Percentiles rank a stretch among this genome's conserved stretches.
Conservation (phyloP, 2,329 filamentous ascomycete species). For the Penicillium sp. region DNA sequence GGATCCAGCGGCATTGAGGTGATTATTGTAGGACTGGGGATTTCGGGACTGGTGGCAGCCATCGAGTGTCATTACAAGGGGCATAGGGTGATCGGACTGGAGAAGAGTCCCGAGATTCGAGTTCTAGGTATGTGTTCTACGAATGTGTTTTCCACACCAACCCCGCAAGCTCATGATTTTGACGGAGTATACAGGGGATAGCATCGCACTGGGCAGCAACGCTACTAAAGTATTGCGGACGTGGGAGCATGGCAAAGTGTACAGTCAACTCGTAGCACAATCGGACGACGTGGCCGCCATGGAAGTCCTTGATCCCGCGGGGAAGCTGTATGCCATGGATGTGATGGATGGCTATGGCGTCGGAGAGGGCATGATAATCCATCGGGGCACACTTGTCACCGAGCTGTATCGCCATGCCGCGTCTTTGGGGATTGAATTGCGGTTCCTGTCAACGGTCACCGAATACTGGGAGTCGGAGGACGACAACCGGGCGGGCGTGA, state of each 20-base stretch:
- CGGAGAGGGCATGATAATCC: slow-evolving; percentile 4
- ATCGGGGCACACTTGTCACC: background rate
- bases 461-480: slow-evolving; percentile 11
- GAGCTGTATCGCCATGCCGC: background rate
- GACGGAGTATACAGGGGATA: background rate
- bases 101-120: background rate
- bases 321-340: background rate
- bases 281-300: background rate
- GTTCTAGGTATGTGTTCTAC: too few species aligned
- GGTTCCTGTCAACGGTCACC: background rate
- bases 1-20: slow-evolving; percentile 5
- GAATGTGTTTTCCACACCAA: too few species aligned
- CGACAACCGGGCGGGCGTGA: slow-evolving; percentile 1
- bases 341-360: slow-evolving; percentile 4
- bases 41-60: slow-evolving; percentile 25
- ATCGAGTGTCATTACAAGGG: slow-evolving; percentile 25
- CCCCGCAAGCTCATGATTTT: too few species aligned
- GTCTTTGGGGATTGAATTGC: slow-evolving; percentile 2
- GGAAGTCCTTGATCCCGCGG: background rate
- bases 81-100: slow-evolving; percentile 20
- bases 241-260: background rate
- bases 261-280: background rate
- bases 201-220: background rate
- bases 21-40: slow-evolving; percentile 38
- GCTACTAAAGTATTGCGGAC: background rate